A percentile compares a stretch with the other conserved stretches of the same genome.
Conservation (phyloP, 306 rosid species). For the Fagus crenata region DNA sequence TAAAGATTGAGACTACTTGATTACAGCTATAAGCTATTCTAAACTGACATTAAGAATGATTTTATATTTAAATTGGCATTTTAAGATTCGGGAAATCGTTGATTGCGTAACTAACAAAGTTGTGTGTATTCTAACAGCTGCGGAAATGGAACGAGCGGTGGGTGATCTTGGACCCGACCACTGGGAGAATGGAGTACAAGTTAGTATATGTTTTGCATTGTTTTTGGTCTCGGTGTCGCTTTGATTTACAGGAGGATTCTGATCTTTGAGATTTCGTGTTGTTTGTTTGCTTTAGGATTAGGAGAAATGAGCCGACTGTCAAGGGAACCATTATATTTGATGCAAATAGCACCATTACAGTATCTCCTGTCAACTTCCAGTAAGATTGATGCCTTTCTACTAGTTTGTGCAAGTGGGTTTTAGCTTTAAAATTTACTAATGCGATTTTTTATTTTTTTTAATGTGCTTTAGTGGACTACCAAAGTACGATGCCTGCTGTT, state of each 20-base stretch:
- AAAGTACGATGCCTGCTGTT: constrained; percentile 95
- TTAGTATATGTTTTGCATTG: constrained; percentile 39
- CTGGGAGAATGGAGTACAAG: constrained; percentile 99
- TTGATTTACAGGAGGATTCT: constrained; percentile 12
- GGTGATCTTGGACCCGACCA: constrained; percentile 87
- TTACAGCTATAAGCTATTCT: not conserved
- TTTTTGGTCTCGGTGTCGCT: constrained; percentile 10
- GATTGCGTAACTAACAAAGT: not conserved
- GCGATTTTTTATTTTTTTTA: constrained; percentile 8
- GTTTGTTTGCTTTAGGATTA: constrained; percentile 53
- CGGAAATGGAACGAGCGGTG: constrained; percentile 98
- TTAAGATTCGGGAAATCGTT: not conserved
- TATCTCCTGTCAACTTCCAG: constrained; percentile 97
- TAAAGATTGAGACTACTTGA: not conserved
- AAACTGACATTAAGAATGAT: not conserved
- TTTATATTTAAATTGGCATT: not conserved
- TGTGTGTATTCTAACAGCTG: constrained; percentile 45
- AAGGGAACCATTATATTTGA: constrained; percentile 88
- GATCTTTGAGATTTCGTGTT: constrained; percentile 4
- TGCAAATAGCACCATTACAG: constrained; percentile 81
- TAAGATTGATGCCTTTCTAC: constrained; percentile 44
- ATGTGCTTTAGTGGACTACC: constrained; percentile 65
- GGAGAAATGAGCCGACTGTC: constrained; percentile 81
- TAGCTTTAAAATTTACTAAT: constrained; percentile 18
- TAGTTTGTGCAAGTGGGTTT: constrained; percentile 8